phyloP scores from a whole-genome alignment of 2,329 filamentous ascomycete genomes.

The Pseudogymnoascus sp. region DNA sequence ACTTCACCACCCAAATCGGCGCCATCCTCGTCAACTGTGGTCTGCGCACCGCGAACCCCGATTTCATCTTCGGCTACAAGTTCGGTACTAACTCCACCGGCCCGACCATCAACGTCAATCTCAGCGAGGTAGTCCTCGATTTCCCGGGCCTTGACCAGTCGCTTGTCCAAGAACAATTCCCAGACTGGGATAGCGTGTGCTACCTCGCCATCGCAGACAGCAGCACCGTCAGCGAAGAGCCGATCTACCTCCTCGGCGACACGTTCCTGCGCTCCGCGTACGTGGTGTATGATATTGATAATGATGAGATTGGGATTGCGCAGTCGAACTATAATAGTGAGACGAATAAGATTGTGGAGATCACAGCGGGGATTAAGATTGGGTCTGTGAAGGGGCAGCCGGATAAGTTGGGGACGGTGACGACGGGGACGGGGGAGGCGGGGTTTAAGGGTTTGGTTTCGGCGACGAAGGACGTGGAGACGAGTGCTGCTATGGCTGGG shows the following conservation, averaged over 20 bases:
- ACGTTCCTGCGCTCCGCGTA: slow-evolving; percentile 52
- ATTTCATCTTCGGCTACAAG: slow-evolving; percentile 37
- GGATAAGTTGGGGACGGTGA: not conserved
- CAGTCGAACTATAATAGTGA: slow-evolving; percentile 44
- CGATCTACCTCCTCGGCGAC: slow-evolving; percentile 48
- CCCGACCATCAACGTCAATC: slow-evolving; percentile 40
- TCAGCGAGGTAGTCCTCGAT: slow-evolving; percentile 39
- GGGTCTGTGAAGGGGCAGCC: not conserved
- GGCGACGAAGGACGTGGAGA: not conserved
- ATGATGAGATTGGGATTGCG: slow-evolving; percentile 43
- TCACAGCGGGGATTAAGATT: slow-evolving; percentile 22
- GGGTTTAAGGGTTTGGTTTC: not conserved
- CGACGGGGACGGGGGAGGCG: not conserved
- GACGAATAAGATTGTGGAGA: slow-evolving; percentile 37
- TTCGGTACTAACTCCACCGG: slow-evolving; percentile 42
- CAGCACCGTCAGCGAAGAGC: slow-evolving; percentile 26
- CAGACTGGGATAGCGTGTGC: slow-evolving; percentile 27
- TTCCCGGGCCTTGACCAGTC: slow-evolving; percentile 8
- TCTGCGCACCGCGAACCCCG: slow-evolving; percentile 35
- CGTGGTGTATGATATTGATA: slow-evolving; percentile 46
- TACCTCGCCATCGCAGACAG: slow-evolving; percentile 44
- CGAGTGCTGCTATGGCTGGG: not conserved
- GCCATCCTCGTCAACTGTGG: slow-evolving; percentile 35
- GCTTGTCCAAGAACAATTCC: slow-evolving; percentile 26
- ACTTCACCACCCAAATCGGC: slow-evolving; percentile 31